phyloP scores from a whole-genome alignment of 192 early-diverging fungal species.

The Backusella australiensis region DNA sequence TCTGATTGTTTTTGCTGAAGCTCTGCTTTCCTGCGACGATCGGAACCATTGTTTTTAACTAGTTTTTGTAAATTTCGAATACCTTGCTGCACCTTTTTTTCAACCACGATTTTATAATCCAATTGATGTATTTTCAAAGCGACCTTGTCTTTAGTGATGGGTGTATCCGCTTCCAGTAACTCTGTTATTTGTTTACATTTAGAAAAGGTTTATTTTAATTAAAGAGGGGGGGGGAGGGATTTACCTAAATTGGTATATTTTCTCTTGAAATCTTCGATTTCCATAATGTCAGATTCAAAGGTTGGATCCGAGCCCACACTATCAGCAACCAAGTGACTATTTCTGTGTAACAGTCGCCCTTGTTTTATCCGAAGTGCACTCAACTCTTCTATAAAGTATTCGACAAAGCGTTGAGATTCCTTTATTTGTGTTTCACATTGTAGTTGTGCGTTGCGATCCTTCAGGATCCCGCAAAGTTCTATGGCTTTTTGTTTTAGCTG shows the following conservation, averaged over 20 bases:
- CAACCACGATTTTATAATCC: slow-evolving; percentile 87
- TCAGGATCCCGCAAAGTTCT: slow-evolving; percentile 54
- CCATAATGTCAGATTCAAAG: neutral
- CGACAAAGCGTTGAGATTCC: slow-evolving; percentile 65
- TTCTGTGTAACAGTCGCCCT: neutral
- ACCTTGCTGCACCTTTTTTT: slow-evolving; percentile 86
- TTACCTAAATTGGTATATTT: slow-evolving; percentile 16
- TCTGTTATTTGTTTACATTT: slow-evolving; percentile 33
- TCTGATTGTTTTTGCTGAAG: slow-evolving; percentile 52
- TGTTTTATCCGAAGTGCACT: slow-evolving; percentile 43
- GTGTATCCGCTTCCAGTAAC: slow-evolving; percentile 61
- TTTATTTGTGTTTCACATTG: slow-evolving; percentile 75
- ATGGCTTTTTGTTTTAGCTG: slow-evolving; percentile 46
- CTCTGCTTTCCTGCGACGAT: slow-evolving; percentile 48
- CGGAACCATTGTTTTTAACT: slow-evolving; percentile 30
- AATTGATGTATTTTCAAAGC: slow-evolving; percentile 82
- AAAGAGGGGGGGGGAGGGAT: neutral
- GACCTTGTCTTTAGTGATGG: slow-evolving; percentile 62
- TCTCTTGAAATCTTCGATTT: neutral
- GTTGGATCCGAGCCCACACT: neutral
- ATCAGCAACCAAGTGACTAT: neutral
- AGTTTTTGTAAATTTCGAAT: slow-evolving; percentile 40
- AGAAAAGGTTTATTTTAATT: neutral
- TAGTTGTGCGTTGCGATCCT: slow-evolving; percentile 61
- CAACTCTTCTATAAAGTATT: slow-evolving; percentile 65